Base-by-base conservation (phyloP, 83 land plant species). In the Picea abies region DNA sequence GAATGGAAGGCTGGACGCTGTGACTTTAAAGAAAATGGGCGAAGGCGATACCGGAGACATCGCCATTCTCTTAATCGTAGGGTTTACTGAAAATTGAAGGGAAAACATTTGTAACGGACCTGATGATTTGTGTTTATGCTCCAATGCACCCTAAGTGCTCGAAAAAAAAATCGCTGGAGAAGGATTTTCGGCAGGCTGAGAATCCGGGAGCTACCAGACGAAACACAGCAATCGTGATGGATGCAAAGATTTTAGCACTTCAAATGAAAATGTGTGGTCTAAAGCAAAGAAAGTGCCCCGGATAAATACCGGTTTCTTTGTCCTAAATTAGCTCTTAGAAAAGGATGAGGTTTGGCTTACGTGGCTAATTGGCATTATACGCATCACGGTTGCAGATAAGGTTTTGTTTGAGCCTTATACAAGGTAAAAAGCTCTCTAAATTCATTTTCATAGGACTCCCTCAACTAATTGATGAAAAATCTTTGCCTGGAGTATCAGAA, bases 51-150 rank as follows among this genome's bases (percentile, higher is more conserved):
- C 25, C 61, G 56, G 79, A 76, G 79, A 76, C 19, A 9, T 76
- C 26, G 79, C 79, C 79, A 76, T 76, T 70, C 58, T 22, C 15
- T 44, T 22, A n/a, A 47, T 44, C 15, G 5, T 75, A 76, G 79
- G 79, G 61, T 52, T 76, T 52, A 49, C 58, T 8, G 29, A 47
- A 75, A 25, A 22, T n/a, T 20, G 15, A 44, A 4, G 16, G 60
- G 25, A 23, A 56, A 76, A 4, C 52, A 14, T 12, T 23, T 23
- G 12, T 23, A n/a, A 44, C 77, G 44, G 62, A 52, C 62, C 79
- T 76, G 61, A 76, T 76, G 58, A 56, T 76, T 67, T 16, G 5
- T 49, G 25, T 44, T 3, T 47, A 9, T 19, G 4, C 61, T 11
- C 12, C 26, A 22, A 32, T 56, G 15, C 58, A 56, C 61, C 3